Evolutionary conservation across 495 filamentous ascomycete genomes (phyloP), one percentile per base, ranked within the genome.

Genomic region (Aspergillus taichungensis): DNA sequence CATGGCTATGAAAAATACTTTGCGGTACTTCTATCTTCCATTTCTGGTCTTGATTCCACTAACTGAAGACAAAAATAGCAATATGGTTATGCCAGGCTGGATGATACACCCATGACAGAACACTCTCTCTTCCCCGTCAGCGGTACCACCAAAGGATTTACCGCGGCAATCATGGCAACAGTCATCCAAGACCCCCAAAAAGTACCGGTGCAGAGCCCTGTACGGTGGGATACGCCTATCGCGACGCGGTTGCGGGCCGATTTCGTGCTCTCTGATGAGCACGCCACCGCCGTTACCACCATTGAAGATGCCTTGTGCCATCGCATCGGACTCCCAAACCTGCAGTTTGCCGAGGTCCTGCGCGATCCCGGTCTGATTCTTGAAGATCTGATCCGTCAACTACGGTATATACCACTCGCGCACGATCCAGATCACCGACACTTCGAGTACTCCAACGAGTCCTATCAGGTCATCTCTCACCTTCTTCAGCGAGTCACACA

Each of bases 61-160:
- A 35, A 31, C 33, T 11, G 32, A 35, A 40, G 3, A 24, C 18
- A 4, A 2, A 24, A n/a, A 18, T 29, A 78, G 75, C 74, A 73
- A 7, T 76, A 74, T 52, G 75, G 75, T 35, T 56, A 69, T 18
- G 61, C 70, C n/a, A 29, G 29, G 8, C 43, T 59, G 6, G 53
- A 53, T 40, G 61, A 66, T 6, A 64, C 57, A 6, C 62, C 61
- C 3, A 67, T 72, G 13, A 73, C 63, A 6, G 58, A 67, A 3
- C 56, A 59, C 6, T 64, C 66, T 7, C 49, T 70, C 8, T 64
- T 62, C 57, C 66, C 63, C 40, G 55, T 54, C 5, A 41, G 62
- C 32, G 74, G 71, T 41, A 79, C 75, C 5, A 80, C 74, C 36
- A 78, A 80, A 50, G 67, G 73, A 5, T 77, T 76, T 55, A 72